Percentiles rank a stretch among this genome's conserved stretches.
Evolutionary conservation across 23 red algal species (phyloP).

Genomic region (Cyanidiococcus yangmingshanensis): DNA sequence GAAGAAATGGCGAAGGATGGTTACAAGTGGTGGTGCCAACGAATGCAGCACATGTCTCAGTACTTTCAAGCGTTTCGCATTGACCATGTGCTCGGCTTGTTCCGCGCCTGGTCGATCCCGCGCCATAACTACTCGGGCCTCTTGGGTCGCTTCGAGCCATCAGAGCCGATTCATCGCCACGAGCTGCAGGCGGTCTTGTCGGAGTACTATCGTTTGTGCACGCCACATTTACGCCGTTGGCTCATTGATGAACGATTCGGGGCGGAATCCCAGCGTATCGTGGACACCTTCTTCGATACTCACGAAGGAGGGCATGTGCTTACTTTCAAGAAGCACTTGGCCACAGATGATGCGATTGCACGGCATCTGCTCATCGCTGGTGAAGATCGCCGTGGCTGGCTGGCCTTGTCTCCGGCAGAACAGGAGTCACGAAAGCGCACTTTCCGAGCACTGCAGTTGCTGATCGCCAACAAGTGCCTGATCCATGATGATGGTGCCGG

Average conservation of each 20-base stretch:
- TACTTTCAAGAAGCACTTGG: background rate
- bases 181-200: background rate
- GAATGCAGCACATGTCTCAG: slow-evolving; percentile 15
- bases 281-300: background rate
- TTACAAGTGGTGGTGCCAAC: slow-evolving; percentile 17
- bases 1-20: slow-evolving; percentile 15
- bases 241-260: background rate
- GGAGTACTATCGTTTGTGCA: background rate
- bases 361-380: background rate
- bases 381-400: background rate
- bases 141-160: slow-evolving; percentile 6
- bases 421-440: background rate
- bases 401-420: background rate
- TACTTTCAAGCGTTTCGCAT: slow-evolving; percentile 28
- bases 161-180: background rate
- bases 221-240: background rate
- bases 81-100: slow-evolving; percentile 26
- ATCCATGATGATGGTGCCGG: background rate
- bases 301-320: background rate
- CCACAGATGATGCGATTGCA: background rate
- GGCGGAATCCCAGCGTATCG: background rate
- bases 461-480: background rate
- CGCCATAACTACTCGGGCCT: slow-evolving; percentile 19
- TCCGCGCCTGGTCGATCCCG: slow-evolving; percentile 21
- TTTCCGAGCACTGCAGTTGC: background rate